phyloP scores from a whole-genome alignment of 2,329 filamentous ascomycete species.

The Orbilia oligospora region DNA sequence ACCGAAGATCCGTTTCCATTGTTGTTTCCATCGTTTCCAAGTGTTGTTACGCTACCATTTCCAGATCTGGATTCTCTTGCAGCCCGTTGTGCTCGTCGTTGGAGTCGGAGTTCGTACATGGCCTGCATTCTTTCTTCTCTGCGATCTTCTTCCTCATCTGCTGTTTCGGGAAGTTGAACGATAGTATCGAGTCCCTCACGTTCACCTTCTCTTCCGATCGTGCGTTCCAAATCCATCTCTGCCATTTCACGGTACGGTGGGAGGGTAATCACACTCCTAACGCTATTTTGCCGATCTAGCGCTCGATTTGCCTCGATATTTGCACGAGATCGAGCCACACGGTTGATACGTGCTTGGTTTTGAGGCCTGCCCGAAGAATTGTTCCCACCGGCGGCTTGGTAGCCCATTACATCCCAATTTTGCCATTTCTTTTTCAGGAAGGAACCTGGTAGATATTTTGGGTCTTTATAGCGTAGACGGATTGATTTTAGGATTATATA shows the following conservation, averaged over 20 bases:
- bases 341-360: conserved; percentile 57
- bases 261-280: conserved; percentile 94
- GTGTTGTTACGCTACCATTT: conserved; percentile 42
- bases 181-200: conserved; percentile 92
- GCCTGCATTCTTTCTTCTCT: conserved; percentile 94
- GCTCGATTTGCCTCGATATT: conserved; percentile 58
- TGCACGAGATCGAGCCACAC: conserved; percentile 50
- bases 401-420: conserved; percentile 58
- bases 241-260: conserved; percentile 80
- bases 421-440: conserved; percentile 60
- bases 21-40: conserved; percentile 9
- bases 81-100: conserved; percentile 83
- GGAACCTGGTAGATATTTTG: conserved; percentile 57
- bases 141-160: conserved; percentile 81
- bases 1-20: conserved; percentile 43
- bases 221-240: conserved; percentile 81
- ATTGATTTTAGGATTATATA: conserved; percentile 56
- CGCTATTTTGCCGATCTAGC: conserved; percentile 84
- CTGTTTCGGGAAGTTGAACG: conserved; percentile 84
- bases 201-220: conserved; percentile 90
- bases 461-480: conserved; percentile 58
- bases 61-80: conserved; percentile 65
- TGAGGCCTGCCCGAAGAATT: neutral
- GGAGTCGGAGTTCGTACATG: conserved; percentile 87
- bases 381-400: conserved; percentile 32